Evolutionary conservation across 495 filamentous ascomycete genomes (phyloP).

Genomic region (Xylona heveae): DNA sequence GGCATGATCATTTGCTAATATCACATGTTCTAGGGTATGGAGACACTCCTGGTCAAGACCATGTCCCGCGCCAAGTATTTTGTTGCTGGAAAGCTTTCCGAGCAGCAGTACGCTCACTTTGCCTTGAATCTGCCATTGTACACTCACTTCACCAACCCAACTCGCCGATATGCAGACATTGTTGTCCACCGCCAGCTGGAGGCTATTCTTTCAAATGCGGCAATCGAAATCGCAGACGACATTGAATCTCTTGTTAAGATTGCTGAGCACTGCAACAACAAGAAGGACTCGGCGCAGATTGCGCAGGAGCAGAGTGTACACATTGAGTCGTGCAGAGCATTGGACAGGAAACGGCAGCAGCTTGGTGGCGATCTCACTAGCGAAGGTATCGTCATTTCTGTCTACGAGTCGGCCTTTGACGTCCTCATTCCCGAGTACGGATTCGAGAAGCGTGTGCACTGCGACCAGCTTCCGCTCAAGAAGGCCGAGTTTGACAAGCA

Average conservation of each 20-base stretch:
- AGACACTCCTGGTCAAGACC: constrained; percentile 77
- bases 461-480: constrained; percentile 91
- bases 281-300: constrained; percentile 95
- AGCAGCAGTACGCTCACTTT: constrained; percentile 67
- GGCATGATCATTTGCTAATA: constrained; percentile 7
- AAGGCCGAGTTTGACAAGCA: constrained; percentile 98
- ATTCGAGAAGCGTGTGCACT: constrained; percentile 98
- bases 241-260: constrained; percentile 75
- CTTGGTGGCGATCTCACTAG: constrained; percentile 82
- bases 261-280: constrained; percentile 89
- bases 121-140: constrained; percentile 82
- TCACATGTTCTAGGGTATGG: constrained; percentile 46
- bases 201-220: constrained; percentile 58
- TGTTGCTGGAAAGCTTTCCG: constrained; percentile 49
- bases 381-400: constrained; percentile 90
- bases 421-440: constrained; percentile 95
- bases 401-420: constrained; percentile 97
- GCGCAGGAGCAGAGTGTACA: constrained; percentile 98
- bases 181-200: constrained; percentile 93
- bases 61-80: constrained; percentile 95
- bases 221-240: constrained; percentile 76
- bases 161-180: constrained; percentile 84
- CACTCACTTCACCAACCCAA: constrained; percentile 94
- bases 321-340: constrained; percentile 86
- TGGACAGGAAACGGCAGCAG: constrained; percentile 73